A percentile compares a stretch with the other conserved stretches of the same genome.
Evolutionary conservation across 345 rosid genomes (phyloP).

Genomic region (Arabidopsis arenosa): DNA sequence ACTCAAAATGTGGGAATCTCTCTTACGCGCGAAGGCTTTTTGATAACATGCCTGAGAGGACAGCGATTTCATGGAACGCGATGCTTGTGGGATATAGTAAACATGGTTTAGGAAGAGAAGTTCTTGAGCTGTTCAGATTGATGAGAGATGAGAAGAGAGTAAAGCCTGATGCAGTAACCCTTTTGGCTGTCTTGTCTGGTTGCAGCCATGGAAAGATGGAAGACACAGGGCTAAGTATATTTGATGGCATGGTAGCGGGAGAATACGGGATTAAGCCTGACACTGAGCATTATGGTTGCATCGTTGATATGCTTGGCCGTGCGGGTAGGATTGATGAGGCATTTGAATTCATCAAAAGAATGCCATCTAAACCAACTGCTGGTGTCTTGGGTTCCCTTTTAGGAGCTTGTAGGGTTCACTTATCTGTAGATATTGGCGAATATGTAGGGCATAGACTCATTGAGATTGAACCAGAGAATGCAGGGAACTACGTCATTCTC

Average conservation of each 20-base stretch:
- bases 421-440: constrained; percentile 68
- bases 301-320: constrained; percentile 91
- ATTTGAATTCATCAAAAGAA: constrained; percentile 56
- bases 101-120: constrained; percentile 79
- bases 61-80: constrained; percentile 79
- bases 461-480: constrained; percentile 82
- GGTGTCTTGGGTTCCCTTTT: constrained; percentile 85
- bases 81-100: constrained; percentile 87
- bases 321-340: constrained; percentile 79
- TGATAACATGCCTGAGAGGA: constrained; percentile 73
- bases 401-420: constrained; percentile 87
- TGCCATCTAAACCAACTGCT: constrained; percentile 81
- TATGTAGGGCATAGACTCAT: constrained; percentile 61
- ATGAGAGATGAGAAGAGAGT: constrained; percentile 73
- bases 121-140: constrained; percentile 63
- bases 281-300: constrained; percentile 81
- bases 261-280: constrained; percentile 58
- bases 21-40: constrained; percentile 66
- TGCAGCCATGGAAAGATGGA: constrained; percentile 95
- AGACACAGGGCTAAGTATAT: constrained; percentile 67
- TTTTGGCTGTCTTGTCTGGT: constrained; percentile 82
- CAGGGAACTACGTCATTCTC: constrained; percentile 82
- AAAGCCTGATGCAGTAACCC: constrained; percentile 71
- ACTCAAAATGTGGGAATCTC: constrained; percentile 88
- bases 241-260: constrained; percentile 59